Base-by-base conservation (phyloP, 2,329 filamentous ascomycete genomes). In the Colletotrichum filicis region DNA sequence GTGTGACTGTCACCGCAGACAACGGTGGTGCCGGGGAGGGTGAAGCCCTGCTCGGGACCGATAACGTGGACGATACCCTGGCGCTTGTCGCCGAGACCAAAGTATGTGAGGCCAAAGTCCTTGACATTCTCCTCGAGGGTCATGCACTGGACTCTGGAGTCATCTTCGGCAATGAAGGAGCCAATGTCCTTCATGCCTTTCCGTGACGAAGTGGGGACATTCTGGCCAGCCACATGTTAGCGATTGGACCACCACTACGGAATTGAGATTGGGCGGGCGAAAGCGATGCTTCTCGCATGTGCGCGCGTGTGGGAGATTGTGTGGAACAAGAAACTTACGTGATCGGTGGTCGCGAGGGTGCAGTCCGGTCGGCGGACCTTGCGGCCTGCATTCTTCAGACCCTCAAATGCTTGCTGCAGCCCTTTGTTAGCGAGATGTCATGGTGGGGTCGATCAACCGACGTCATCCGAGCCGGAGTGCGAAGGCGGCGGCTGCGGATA, bases 1-100 rank as follows among this genome's bases (percentile, higher is more conserved):
- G 97, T 99, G 83, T 99, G 97, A 80, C 94, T 97, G 89, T 99
- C 97, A 83, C 97, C 97, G 81, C 97, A 98, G 76, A 98, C 97
- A 49, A 98, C 94, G 3, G 97, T 99, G 67, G 97, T 98, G 77
- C 95, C 97, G 55, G 97, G 97, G 49, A 98, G 92, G 69, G 97
- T 99, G 88, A 99, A 99, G 77, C 97, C 97, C 85, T 99, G 97
- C 87, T 99, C 97, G 53, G 97, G 97, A 46, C 97, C 97, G 79
- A 99, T 98, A 79, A 99, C 94, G 85, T 99, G 97, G 71, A 98
- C 97, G 79, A 99, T 99, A 77, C 97, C 97, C 85, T 99, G 97
- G 76, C 97, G 92, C 89, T 97, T 97, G 85, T 98, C 96, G 77
- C 93, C 94, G 75, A 99, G 92, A 74, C 97, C 97, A 81, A 99